phyloP scores from a whole-genome alignment of 306 rosid species.

The Vigna unguiculata region DNA sequence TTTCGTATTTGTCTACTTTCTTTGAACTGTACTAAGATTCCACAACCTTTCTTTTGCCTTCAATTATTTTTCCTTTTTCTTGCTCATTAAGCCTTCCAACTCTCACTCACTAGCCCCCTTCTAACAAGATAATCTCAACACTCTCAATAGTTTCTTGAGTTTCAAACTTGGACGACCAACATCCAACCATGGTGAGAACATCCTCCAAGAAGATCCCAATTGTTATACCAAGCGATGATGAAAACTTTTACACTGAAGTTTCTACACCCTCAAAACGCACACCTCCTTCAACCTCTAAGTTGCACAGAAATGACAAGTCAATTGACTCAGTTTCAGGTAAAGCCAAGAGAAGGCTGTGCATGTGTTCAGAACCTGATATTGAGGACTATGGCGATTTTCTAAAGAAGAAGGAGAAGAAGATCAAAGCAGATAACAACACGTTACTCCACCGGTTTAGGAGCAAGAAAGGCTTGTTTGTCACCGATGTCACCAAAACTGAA shows the following conservation, averaged over 20 bases:
- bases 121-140: background rate
- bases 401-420: constrained; percentile 60
- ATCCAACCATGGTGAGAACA: constrained; percentile 57
- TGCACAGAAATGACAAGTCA: constrained; percentile 45
- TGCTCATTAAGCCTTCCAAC: constrained; percentile 21
- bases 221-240: constrained; percentile 71
- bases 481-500: constrained; percentile 71
- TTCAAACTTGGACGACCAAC: constrained; percentile 42
- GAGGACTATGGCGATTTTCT: constrained; percentile 61
- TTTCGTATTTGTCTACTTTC: constrained; percentile 25
- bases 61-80: constrained; percentile 9
- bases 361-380: no score
- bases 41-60: background rate
- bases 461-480: constrained; percentile 71
- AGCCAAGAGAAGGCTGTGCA: constrained; percentile 52
- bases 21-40: constrained; percentile 13
- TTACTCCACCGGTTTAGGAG: constrained; percentile 62
- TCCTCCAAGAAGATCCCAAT: constrained; percentile 54
- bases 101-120: background rate
- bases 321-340: constrained; percentile 50
- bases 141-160: background rate
- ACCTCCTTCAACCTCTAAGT: constrained; percentile 14
- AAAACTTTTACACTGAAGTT: constrained; percentile 59
- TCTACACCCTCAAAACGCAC: constrained; percentile 42
- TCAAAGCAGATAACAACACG: constrained; percentile 50